A percentile compares a stretch with the other conserved stretches of the same genome.
Evolutionary conservation across 2,329 filamentous ascomycete genomes (phyloP).

Genomic region (Penicillium olsonii): DNA sequence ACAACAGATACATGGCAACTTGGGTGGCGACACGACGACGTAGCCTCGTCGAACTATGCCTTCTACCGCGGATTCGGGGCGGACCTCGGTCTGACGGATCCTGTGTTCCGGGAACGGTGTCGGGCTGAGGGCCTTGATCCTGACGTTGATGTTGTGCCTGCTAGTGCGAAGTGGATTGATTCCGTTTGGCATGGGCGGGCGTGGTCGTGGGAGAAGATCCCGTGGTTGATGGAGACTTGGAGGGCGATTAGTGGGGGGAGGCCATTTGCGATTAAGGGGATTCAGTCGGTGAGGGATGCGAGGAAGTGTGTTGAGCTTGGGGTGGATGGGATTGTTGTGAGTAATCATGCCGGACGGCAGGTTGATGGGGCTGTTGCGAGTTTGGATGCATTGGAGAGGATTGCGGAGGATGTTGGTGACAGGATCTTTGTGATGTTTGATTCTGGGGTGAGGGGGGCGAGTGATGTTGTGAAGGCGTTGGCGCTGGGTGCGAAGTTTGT

Average conservation of each 20-base stretch:
- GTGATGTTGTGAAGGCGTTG: conserved; percentile 63
- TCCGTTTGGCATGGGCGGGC: conserved; percentile 65
- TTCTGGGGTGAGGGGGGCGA: conserved; percentile 58
- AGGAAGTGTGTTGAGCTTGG: conserved; percentile 60
- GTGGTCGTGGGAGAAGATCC: conserved; percentile 66
- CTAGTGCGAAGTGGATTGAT: conserved; percentile 64
- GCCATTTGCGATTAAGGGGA: conserved; percentile 67
- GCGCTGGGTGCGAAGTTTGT: conserved; percentile 64
- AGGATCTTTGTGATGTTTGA: conserved; percentile 61
- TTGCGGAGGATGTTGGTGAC: conserved; percentile 55
- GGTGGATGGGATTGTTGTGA: conserved; percentile 67
- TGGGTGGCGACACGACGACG: conserved; percentile 62
- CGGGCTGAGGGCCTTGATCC: conserved; percentile 57
- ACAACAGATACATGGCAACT: conserved; percentile 67
- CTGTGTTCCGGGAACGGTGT: conserved; percentile 59
- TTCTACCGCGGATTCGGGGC: conserved; percentile 62
- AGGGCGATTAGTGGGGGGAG: conserved; percentile 56
- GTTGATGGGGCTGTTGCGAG: conserved; percentile 62
- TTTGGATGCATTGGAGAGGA: conserved; percentile 62
- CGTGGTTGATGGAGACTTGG: conserved; percentile 64
- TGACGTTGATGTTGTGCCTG: conserved; percentile 53
- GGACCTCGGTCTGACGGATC: conserved; percentile 60
- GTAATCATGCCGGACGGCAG: conserved; percentile 70
- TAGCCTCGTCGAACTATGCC: conserved; percentile 59
- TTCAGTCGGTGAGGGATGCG: conserved; percentile 69